Percentiles rank a stretch among this genome's conserved stretches.
Conservation (phyloP, 2,329 filamentous ascomycete species). For the Triangularia verruculosa region DNA sequence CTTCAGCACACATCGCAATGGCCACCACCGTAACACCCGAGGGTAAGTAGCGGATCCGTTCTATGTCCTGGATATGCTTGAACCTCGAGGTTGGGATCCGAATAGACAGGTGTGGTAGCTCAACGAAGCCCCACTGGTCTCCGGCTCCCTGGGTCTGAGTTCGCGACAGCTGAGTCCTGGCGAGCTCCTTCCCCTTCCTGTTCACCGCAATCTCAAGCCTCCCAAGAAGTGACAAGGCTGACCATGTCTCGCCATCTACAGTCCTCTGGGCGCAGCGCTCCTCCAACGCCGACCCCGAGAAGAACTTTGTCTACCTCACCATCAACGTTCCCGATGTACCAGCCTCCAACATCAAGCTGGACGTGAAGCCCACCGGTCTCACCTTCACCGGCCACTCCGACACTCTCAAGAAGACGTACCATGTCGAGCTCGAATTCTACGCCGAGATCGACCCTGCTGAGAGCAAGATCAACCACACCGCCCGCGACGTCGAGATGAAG, state of each 20-base stretch:
- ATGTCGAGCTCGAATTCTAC: conserved; percentile 82
- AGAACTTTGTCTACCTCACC: conserved; percentile 94
- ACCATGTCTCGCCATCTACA: conserved; percentile 37
- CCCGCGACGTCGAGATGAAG: conserved; percentile 84
- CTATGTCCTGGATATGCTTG: not conserved
- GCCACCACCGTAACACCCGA: conserved; percentile 28
- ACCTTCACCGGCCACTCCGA: conserved; percentile 79
- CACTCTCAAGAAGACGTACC: conserved; percentile 82
- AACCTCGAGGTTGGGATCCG: not conserved
- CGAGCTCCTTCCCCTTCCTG: not conserved
- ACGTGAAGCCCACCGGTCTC: conserved; percentile 73
- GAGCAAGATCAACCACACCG: conserved; percentile 84
- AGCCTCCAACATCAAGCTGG: conserved; percentile 71
- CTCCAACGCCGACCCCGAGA: conserved; percentile 70
- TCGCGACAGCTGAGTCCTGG: not conserved
- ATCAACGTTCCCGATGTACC: conserved; percentile 85
- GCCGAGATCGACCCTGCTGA: conserved; percentile 83
- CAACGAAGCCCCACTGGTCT: not conserved
- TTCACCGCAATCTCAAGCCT: not conserved
- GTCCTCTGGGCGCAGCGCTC: conserved; percentile 99
- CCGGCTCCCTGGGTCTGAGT: not conserved
- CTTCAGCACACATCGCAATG: conserved; percentile 22
- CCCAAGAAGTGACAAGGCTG: not conserved
- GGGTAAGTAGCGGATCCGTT: conserved; percentile 22
- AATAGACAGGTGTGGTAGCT: not conserved